A percentile compares a stretch with the other conserved stretches of the same genome.
phyloP scores from a whole-genome alignment of 495 filamentous ascomycete genomes.

The Aspergillus nidulans region DNA sequence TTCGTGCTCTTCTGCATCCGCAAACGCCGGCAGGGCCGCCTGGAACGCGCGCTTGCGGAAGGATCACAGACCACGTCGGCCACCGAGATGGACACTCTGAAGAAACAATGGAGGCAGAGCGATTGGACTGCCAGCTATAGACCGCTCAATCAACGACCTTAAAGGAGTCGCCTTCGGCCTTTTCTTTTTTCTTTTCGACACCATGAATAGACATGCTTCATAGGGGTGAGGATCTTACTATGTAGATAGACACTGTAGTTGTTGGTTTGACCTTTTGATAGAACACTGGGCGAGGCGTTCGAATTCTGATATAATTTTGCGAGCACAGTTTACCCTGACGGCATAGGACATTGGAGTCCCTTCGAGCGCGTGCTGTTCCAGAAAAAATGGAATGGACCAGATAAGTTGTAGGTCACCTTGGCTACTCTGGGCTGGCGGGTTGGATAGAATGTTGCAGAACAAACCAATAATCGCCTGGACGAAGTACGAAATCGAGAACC shows the following conservation, averaged over 20 bases:
- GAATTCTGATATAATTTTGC: background rate
- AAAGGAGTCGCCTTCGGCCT: background rate
- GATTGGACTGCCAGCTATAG: background rate
- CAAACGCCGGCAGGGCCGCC: slow-evolving; percentile 57
- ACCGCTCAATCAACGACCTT: background rate
- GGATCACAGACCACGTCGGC: background rate
- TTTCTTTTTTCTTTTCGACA: background rate
- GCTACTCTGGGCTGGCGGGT: too few relatives aligned
- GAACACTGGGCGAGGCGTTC: background rate
- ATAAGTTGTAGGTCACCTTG: too few relatives aligned
- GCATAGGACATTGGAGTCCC: too few relatives aligned
- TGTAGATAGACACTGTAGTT: background rate
- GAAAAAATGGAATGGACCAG: too few relatives aligned
- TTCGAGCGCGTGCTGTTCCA: too few relatives aligned
- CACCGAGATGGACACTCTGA: background rate
- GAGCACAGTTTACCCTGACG: background rate
- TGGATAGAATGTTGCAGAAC: too few relatives aligned
- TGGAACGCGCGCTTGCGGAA: slow-evolving; percentile 52
- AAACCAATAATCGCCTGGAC: too few relatives aligned
- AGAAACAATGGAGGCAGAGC: background rate
- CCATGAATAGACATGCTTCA: background rate
- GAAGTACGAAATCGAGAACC: too few relatives aligned
- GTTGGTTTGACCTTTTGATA: background rate
- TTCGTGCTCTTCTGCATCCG: slow-evolving; percentile 56
- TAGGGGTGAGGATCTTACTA: background rate